Evolutionary conservation across 495 filamentous ascomycete genomes (phyloP), one percentile per base, ranked within the genome.

Genomic region (Aspergillus affinis): DNA sequence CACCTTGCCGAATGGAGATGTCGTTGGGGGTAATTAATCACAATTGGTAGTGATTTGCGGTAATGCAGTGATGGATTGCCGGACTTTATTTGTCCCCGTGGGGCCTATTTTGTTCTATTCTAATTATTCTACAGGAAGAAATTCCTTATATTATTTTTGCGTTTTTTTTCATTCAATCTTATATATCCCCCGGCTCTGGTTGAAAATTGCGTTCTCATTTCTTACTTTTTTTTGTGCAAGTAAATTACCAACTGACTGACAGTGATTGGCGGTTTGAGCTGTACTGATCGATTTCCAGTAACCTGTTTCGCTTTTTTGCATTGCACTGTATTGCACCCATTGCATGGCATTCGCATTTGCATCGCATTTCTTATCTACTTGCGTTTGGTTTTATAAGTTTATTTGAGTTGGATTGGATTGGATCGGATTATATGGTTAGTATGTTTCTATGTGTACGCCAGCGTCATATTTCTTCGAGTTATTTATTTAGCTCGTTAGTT

Each of bases 1-100:
- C 51, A 75, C 70, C 2, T 62, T 73, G 48, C 66, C 70, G 15
- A 75, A 78, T 60, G 77, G 79, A 21, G 75, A 74, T 17, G 61
- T 69, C 9, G 70, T 76, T 32, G 76, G 77, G 32, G 78, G 74
- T 54, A 64, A 59, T 23, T 61, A 23, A 50, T 57, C 8, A 49
- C 21, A 27, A 19, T 49, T 6, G 23, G 8, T 23, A 19, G 49
- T 20, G 23, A n/a, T 52, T n/a, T 21, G 4, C 20, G 26, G 26
- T 21, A 27, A 52, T n/a, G 49, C 13, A n/a, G n/a, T 12, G 7
- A 29, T 52, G 19, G 47, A 26, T 49, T 48, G 27, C 17, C 12
- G 17, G 15, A 9, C 23, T 30, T 23, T 26, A 20, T 45, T 52
- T 45, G 20, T 48, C 19, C 36, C 36, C 44, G 19, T 55, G 5